Conservation (phyloP, 2,329 filamentous ascomycete genomes). For the Laburnicola sp. region DNA sequence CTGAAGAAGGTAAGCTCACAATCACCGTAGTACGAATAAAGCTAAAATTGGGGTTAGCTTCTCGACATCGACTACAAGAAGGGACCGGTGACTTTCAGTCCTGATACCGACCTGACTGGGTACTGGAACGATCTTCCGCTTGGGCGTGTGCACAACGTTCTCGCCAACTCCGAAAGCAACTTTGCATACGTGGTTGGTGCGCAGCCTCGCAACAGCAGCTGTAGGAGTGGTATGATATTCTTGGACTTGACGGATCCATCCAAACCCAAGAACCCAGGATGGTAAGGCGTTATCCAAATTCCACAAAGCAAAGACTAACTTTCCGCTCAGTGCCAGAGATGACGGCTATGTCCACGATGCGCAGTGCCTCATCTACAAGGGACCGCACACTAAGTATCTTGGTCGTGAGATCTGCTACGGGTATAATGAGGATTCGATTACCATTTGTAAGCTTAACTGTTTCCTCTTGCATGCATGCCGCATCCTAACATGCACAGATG, state of each 20-base stretch:
- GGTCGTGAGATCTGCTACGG: conserved; percentile 60
- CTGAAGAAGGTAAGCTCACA: conserved; percentile 49
- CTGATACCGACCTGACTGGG: conserved; percentile 33
- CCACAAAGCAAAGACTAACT: neutral
- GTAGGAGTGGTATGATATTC: conserved; percentile 59
- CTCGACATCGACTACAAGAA: conserved; percentile 35
- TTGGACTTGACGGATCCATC: conserved; percentile 59
- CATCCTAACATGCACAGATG: conserved; percentile 36
- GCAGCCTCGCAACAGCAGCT: conserved; percentile 43
- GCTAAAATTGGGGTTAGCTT: conserved; percentile 53
- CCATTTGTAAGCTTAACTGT: conserved; percentile 50
- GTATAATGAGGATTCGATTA: conserved; percentile 58
- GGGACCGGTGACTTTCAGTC: conserved; percentile 36
- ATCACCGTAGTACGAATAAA: too few relatives aligned
- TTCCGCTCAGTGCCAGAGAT: conserved; percentile 41
- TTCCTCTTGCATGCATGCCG: conserved; percentile 43
- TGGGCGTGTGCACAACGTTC: conserved; percentile 45
- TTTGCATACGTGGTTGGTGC: conserved; percentile 41
- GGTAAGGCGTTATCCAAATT: conserved; percentile 20
- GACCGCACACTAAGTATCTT: conserved; percentile 53
- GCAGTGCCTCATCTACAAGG: conserved; percentile 60
- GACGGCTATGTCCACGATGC: conserved; percentile 66
- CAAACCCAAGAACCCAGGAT: conserved; percentile 58
- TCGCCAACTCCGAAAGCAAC: conserved; percentile 41
- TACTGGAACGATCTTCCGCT: conserved; percentile 33